Base-by-base conservation (phyloP, 2,329 filamentous ascomycete species). In the Fonsecaea pedrosoi region DNA sequence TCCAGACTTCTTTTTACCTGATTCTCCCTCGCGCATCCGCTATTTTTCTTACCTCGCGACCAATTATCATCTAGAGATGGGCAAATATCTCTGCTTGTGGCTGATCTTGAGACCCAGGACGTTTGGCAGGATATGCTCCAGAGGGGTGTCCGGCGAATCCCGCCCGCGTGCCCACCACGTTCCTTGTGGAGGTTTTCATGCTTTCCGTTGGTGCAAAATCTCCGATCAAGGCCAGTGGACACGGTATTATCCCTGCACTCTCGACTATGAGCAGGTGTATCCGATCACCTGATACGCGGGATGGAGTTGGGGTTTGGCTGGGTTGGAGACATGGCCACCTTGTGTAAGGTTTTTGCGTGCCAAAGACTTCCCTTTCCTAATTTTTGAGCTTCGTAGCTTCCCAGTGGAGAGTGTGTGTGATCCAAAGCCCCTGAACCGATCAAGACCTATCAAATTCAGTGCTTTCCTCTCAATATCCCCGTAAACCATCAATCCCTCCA, bases 241-340 rank as follows among this genome's bases (percentile, higher is more conserved):
- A 54, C 40, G 37, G 30, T 45, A 25, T 6, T 32, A 55, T 37
- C 54, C 53, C 25, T 32, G 25, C 37, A 18, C 25, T 1, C 6
- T 40, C 37, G 37, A 59, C 50, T 30, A n/a, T 45, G 38, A 32
- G 58, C 63, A 65, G 55, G 12, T 59, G 21, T 58, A 53, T 25
- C n/a, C 54, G 53, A 64, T 66, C 64, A 64, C 57, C 60, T 69
- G 67, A 69, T 45, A 10, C n/a, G 37, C 37, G 15, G 12, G n/a
- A 25, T 37, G 54, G 6, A 54, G 37, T 30, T 18, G 7, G 32
- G 53, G 15, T 21, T 50, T 4, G 30, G 6, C 4, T 32, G 30
- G 30, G 30, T 32, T 32, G n/a, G 35, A 60, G 34, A 32, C 34
- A 7, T 6, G n/a, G 32, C 18, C 3, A 30, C n/a, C 18, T 21